Percentiles rank a stretch among this genome's conserved stretches.
phyloP scores from a whole-genome alignment of 257 asterid species.

The Leptodermis oblonga region DNA sequence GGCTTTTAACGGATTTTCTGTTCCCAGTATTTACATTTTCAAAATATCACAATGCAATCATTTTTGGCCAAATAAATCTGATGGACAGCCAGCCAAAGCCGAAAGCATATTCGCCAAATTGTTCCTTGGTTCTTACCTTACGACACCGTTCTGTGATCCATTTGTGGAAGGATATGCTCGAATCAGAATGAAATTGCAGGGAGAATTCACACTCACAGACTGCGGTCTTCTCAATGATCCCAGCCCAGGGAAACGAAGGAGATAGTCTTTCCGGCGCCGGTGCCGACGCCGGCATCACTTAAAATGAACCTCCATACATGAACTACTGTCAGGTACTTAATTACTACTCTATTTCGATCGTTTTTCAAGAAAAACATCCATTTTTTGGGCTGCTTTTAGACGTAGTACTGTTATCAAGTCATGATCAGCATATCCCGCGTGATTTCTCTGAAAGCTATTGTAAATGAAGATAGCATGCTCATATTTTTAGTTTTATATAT shows the following conservation, averaged over 20 bases:
- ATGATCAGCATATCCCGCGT: too few species aligned
- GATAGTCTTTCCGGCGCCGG: neutral
- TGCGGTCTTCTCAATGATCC: neutral
- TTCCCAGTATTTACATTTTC: too few species aligned
- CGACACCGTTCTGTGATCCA: neutral
- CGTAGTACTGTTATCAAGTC: too few species aligned
- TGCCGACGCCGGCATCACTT: neutral
- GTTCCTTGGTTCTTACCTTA: neutral
- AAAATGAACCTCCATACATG: too few species aligned
- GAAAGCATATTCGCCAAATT: neutral
- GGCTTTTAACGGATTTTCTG: too few species aligned
- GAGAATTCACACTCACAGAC: neutral
- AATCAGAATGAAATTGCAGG: slow-evolving; percentile 1
- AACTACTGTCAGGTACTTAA: neutral
- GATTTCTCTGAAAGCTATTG: too few species aligned
- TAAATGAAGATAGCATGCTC: too few species aligned
- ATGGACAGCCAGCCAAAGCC: too few species aligned
- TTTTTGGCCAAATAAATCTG: too few species aligned
- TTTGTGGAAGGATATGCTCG: neutral
- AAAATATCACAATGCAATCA: too few species aligned
- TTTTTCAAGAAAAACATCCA: neutral
- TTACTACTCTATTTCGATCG: neutral
- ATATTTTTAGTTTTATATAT: too few species aligned
- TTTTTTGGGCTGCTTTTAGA: too few species aligned
- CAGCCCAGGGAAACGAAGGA: neutral